Conservation (phyloP, 192 early-diverging fungal species). For the Coemansia sp. region DNA sequence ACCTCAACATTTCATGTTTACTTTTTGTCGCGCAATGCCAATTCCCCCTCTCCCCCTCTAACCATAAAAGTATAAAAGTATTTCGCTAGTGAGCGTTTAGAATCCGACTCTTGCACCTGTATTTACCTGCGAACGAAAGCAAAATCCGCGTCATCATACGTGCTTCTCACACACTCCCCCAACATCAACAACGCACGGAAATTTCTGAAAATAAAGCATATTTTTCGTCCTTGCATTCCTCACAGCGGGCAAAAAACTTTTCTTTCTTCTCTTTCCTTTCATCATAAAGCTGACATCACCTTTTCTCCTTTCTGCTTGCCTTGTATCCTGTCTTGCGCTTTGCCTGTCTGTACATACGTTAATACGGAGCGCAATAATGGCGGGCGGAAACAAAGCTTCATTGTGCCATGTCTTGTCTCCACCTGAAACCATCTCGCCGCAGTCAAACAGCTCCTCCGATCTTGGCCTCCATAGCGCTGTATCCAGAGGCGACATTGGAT, state of each 20-base stretch:
- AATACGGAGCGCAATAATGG: constrained; percentile 13
- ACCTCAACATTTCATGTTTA: neutral
- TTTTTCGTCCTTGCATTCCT: neutral
- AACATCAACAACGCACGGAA: too few relatives aligned
- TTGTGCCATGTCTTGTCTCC: neutral
- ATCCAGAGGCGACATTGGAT: constrained; percentile 43
- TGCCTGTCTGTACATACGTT: constrained; percentile 10
- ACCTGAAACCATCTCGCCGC: neutral
- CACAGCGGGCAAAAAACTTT: neutral
- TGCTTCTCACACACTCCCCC: too few relatives aligned
- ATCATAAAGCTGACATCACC: too few relatives aligned
- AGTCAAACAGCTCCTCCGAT: constrained; percentile 15
- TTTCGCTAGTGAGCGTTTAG: too few relatives aligned
- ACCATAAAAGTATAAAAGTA: too few relatives aligned
- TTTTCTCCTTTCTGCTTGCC: neutral
- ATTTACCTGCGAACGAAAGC: too few relatives aligned
- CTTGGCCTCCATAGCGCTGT: constrained; percentile 46
- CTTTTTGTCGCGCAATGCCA: neutral
- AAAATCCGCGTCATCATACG: too few relatives aligned
- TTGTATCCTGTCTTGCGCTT: constrained; percentile 12
- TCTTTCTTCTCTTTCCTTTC: constrained; percentile 3
- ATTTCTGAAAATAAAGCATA: too few relatives aligned
- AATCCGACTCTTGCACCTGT: too few relatives aligned
- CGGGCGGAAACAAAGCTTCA: constrained; percentile 19
- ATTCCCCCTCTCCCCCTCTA: too few relatives aligned